phyloP scores from a whole-genome alignment of 2,329 filamentous ascomycete genomes.

The Ophiocordyceps camponoti-leonardi region DNA sequence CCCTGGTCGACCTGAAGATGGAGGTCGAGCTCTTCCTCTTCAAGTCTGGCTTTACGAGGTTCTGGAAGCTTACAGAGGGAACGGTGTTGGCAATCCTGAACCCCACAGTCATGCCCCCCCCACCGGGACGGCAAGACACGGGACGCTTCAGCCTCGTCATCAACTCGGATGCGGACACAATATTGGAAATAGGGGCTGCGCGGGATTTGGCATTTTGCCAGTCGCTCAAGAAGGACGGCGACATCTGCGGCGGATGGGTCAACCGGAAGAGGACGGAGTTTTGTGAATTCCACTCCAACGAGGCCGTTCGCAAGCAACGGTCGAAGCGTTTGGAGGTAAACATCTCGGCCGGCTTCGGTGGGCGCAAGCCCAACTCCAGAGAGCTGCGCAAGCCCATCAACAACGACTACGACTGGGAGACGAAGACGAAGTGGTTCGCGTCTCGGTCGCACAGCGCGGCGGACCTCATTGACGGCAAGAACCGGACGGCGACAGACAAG shows the following conservation, averaged over 20 bases:
- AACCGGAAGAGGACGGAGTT: constrained; percentile 76
- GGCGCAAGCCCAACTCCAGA: constrained; percentile 11
- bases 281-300: constrained; percentile 84
- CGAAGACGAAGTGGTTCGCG: constrained; percentile 40
- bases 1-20: constrained; percentile 74
- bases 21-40: constrained; percentile 89
- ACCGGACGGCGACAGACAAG: constrained; percentile 36
- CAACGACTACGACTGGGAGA: constrained; percentile 37
- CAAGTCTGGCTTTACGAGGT: constrained; percentile 73
- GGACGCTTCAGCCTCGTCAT: constrained; percentile 76
- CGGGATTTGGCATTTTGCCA: constrained; percentile 84
- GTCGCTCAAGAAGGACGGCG: constrained; percentile 67
- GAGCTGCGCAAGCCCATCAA: constrained; percentile 5
- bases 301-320: constrained; percentile 53
- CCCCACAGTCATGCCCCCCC: constrained; percentile 77
- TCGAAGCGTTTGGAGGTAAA: constrained; percentile 65
- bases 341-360: constrained; percentile 37
- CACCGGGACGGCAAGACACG: constrained; percentile 54
- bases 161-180: constrained; percentile 69
- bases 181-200: constrained; percentile 74
- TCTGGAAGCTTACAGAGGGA: constrained; percentile 87
- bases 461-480: constrained; percentile 47
- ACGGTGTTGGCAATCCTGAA: constrained; percentile 87
- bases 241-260: constrained; percentile 67
- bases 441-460: constrained; percentile 35